Base-by-base conservation (phyloP, 371 early-diverging fungal species). In the Mortierella sp. region DNA sequence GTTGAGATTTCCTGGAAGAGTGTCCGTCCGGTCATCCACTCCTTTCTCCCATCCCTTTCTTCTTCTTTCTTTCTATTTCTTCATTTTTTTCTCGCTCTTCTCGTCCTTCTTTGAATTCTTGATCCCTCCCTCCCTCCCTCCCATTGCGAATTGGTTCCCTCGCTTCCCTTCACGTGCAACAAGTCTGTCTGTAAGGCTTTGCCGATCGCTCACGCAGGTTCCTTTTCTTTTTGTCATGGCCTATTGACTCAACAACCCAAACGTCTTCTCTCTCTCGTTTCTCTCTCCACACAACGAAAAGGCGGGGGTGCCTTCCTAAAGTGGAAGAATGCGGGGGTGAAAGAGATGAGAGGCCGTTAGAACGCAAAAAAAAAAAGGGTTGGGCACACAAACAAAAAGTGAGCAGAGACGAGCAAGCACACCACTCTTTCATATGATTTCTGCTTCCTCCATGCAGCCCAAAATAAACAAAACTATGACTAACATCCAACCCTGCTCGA, bases 281-380 rank as follows among this genome's bases (percentile, higher is more conserved):
- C 6, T n/a, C 31, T 5, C 46, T 40, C 61, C 71, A 57, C 34
- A 71, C 73, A 73, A 21, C 34, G n/a, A 73, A 69, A 78, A 69
- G 54, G 55, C 57, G 72, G 78, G 64, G 69, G 73, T 6, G 48
- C 51, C 46, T 40, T 64, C 71, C 72, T 31, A 71, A 78, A 69
- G 44, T 73, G 78, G 78, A 78, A 73, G 73, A 78, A 72, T 78
- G 78, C 78, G 73, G 78, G 61, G 77, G 31, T 24, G 31, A 31
- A 55, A 28, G 28, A 31, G 16, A 28, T 8, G 6, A 26, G 16
- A 67, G 37, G 40, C 37, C 37, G 64, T 64, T 64, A 37, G 21
- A 61, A 5, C 8, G 13, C 1, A 13, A 1, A 9, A 5, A 11
- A 31, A 31, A 5, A 57, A 13, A 57, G 26, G 9, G n/a, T 26